Conservation (phyloP, 2,329 filamentous ascomycete genomes). For the Colletotrichum sp. region DNA sequence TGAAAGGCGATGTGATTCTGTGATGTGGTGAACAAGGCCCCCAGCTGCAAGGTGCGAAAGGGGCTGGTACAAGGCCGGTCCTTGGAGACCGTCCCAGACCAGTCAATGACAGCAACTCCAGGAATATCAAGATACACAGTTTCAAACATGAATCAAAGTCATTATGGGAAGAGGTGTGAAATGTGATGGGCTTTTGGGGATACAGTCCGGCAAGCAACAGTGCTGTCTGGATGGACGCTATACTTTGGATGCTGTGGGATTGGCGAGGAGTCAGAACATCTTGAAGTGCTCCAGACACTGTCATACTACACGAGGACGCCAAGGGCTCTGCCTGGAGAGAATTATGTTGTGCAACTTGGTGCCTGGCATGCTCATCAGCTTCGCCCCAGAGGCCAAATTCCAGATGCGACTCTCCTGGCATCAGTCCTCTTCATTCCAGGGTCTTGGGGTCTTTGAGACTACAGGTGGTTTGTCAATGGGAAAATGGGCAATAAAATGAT, state of each 20-base stretch:
- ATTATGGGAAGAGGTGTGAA: too few species aligned
- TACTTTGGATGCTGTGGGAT: background rate
- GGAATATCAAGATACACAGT: too few species aligned
- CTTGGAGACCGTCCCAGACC: background rate
- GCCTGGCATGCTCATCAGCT: background rate
- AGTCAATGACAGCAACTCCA: background rate
- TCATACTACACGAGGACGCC: accelerated
- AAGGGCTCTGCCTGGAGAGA: accelerated
- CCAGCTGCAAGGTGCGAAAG: background rate
- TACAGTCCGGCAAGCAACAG: background rate
- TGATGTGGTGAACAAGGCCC: background rate
- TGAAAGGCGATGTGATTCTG: background rate
- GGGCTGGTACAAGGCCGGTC: too few species aligned
- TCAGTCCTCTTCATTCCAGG: background rate
- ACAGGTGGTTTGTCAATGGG: background rate
- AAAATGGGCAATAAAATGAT: background rate
- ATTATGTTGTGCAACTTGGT: background rate
- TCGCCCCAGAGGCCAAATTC: accelerated
- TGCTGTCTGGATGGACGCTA: accelerated
- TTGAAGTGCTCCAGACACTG: accelerated
- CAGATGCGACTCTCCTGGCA: background rate
- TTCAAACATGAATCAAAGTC: too few species aligned
- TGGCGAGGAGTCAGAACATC: background rate
- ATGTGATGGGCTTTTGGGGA: background rate
- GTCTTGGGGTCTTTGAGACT: background rate